Percentiles rank a stretch among this genome's conserved stretches.
These are phyloP conservation scores for Naganishia sp. DNA, from an alignment of 1,284 basidiomycete species.

Conservation along the genomic window DNA sequence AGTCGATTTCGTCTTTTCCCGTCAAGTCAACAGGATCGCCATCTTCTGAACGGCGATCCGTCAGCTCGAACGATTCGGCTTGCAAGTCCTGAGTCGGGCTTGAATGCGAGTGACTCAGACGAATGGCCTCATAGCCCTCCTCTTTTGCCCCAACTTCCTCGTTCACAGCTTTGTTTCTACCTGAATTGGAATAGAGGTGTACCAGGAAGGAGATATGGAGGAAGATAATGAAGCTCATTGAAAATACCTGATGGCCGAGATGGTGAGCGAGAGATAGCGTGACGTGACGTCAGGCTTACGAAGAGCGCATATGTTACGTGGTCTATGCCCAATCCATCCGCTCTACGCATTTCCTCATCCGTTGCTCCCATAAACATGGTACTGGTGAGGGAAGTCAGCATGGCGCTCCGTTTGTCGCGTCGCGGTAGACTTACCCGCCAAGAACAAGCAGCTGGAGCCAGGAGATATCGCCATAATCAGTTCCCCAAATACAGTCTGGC, in stretches of 20 bases:
- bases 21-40: slow-evolving; percentile 22
- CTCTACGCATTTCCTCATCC: slow-evolving; percentile 77
- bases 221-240: slow-evolving; percentile 74
- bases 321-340: slow-evolving; percentile 70
- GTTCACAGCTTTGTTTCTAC: slow-evolving; percentile 56
- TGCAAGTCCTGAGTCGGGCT: slow-evolving; percentile 37
- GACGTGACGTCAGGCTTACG: slow-evolving; percentile 53
- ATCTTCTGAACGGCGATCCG: slow-evolving; percentile 40
- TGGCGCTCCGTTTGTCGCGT: no score
- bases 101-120: slow-evolving; percentile 9
- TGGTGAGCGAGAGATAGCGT: not conserved
- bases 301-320: slow-evolving; percentile 84
- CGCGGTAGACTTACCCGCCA: slow-evolving; percentile 57
- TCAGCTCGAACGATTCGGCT: slow-evolving; percentile 49
- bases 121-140: slow-evolving; percentile 22
- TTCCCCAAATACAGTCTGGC: no score
- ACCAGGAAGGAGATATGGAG: slow-evolving; percentile 66
- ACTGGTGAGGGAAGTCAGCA: slow-evolving; percentile 26
- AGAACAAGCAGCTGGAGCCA: slow-evolving; percentile 64
- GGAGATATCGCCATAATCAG: no score
- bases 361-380: slow-evolving; percentile 84
- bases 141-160: slow-evolving; percentile 19
- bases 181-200: slow-evolving; percentile 63
- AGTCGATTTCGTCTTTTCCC: slow-evolving; percentile 19
- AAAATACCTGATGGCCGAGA: slow-evolving; percentile 57